phyloP scores from a whole-genome alignment of 2,329 filamentous ascomycete species.

The Alternaria tenuissima region DNA sequence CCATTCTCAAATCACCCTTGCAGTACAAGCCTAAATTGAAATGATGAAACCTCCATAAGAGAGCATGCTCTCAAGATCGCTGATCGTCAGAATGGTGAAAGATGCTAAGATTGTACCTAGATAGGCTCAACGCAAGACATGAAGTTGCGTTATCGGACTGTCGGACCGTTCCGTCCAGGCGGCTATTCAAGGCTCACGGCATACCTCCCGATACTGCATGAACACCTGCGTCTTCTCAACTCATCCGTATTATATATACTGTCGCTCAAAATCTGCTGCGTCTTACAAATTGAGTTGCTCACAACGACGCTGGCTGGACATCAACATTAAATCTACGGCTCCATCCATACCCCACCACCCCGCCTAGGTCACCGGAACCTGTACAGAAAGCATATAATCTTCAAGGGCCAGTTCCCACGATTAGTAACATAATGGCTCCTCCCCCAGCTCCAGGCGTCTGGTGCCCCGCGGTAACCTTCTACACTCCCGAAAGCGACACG shows the following conservation, averaged over 20 bases:
- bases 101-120: not conserved
- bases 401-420: not conserved
- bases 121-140: not conserved
- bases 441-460: slow-evolving; percentile 39
- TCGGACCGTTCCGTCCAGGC: slow-evolving; percentile 8
- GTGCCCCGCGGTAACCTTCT: slow-evolving; percentile 57
- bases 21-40: not conserved
- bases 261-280: not conserved
- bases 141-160: not conserved
- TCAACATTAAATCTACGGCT: not conserved
- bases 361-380: not conserved
- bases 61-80: not conserved
- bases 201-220: slow-evolving; percentile 14
- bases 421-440: slow-evolving; percentile 16
- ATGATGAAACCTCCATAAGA: not conserved
- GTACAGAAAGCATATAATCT: not conserved
- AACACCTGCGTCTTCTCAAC: slow-evolving; percentile 4
- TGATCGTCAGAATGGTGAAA: not conserved
- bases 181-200: slow-evolving; percentile 22
- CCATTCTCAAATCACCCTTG: not conserved
- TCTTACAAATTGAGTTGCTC: not conserved
- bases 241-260: not conserved
- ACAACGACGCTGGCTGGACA: not conserved
- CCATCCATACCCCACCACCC: not conserved
- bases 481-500: slow-evolving; percentile 45